Evolutionary conservation across 352 stramenopile species (phyloP).

Genomic region (Phytophthora nicotianae): DNA sequence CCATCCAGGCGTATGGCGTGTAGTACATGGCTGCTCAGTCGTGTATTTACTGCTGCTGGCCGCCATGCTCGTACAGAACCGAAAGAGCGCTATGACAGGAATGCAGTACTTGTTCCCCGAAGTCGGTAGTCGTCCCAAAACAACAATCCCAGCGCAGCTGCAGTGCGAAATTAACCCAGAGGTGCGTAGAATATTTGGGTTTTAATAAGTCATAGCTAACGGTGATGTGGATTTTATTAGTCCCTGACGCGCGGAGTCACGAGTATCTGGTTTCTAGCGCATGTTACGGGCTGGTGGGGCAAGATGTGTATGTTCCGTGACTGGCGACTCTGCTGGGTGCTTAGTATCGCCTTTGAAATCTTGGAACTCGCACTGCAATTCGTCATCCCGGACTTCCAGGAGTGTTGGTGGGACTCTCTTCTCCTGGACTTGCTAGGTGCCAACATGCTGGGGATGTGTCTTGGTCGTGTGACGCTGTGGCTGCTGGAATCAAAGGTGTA

Average conservation of each 20-base stretch:
- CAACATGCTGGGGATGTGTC: constrained; percentile 91
- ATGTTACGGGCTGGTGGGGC: constrained; percentile 89
- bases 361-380: constrained; percentile 90
- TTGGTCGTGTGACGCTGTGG: constrained; percentile 74
- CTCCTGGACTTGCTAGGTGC: constrained; percentile 92
- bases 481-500: constrained; percentile 89
- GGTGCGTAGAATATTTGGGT: constrained; percentile 17
- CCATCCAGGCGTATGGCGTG: constrained; percentile 77
- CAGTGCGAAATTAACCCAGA: constrained; percentile 72
- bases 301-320: constrained; percentile 96
- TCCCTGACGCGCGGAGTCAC: constrained; percentile 71
- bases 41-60: constrained; percentile 80
- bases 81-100: constrained; percentile 54
- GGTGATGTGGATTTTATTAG: constrained; percentile 21
- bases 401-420: constrained; percentile 95
- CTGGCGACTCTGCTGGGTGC: constrained; percentile 93
- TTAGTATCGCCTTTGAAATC: constrained; percentile 91
- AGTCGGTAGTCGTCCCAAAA: constrained; percentile 54
- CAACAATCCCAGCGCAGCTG: constrained; percentile 29
- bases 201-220: neutral
- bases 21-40: constrained; percentile 81
- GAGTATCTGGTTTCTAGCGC: constrained; percentile 87
- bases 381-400: constrained; percentile 93
- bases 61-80: constrained; percentile 73
- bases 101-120: constrained; percentile 83